These are phyloP conservation scores for Colletotrichum falcatum DNA, from an alignment of 2,329 filamentous ascomycete species.

Conservation along the genomic window DNA sequence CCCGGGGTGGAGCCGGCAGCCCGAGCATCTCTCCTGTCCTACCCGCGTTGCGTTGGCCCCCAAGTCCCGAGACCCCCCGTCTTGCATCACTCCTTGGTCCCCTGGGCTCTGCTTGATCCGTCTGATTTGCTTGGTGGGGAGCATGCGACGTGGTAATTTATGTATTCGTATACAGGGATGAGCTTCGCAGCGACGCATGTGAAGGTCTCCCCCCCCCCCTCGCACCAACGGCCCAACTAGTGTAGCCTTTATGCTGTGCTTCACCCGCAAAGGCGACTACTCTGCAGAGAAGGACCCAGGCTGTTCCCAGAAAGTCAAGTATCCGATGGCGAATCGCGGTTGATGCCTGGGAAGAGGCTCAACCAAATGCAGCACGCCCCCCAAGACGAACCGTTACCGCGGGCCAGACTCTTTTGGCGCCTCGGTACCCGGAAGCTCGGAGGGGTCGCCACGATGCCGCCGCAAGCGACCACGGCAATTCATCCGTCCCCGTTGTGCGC, in stretches of 20 bases:
- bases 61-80: neutral
- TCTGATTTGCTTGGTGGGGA: neutral
- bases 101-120: neutral
- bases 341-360: neutral
- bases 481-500: neutral
- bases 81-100: neutral
- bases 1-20: constrained; percentile 33
- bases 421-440: neutral
- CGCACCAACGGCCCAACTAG: neutral
- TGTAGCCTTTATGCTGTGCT: no score
- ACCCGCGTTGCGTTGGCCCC: constrained; percentile 6
- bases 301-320: constrained; percentile 8
- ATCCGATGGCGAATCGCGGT: neutral
- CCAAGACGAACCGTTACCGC: neutral
- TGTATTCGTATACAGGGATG: constrained; percentile 5
- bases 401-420: neutral
- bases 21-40: neutral
- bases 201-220: neutral
- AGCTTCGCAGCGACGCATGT: constrained; percentile 21
- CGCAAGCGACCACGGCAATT: neutral
- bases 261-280: constrained; percentile 20
- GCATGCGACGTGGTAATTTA: neutral
- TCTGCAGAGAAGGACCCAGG: constrained; percentile 16
- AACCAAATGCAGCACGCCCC: neutral
- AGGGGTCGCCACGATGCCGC: neutral